Conservation (phyloP, 805 yeast species). For the Kodamaea sagamina region DNA sequence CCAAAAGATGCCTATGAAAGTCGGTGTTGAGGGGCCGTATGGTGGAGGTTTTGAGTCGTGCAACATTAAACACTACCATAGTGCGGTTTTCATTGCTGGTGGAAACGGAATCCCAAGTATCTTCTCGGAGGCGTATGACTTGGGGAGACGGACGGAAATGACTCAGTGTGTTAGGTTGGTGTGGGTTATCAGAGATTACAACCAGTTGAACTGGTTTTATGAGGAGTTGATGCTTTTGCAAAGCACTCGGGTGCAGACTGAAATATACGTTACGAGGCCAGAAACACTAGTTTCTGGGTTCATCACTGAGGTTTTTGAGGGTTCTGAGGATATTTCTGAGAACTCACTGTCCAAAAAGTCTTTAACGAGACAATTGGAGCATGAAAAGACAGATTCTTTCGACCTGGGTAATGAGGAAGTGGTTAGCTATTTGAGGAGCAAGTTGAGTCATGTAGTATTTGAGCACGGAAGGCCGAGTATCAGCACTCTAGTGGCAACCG, state of each 20-base stretch:
- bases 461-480: constrained; percentile 47
- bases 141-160: constrained; percentile 17
- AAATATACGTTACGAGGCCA: constrained; percentile 34
- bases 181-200: constrained; percentile 63
- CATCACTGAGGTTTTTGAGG: neutral
- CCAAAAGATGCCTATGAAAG: constrained; percentile 26
- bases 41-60: constrained; percentile 20
- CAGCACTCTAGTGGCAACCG: constrained; percentile 36
- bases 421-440: neutral
- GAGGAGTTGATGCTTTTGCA: constrained; percentile 39
- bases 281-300: neutral
- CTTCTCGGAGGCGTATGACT: constrained; percentile 31
- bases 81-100: constrained; percentile 37
- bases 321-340: neutral
- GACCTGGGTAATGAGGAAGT: neutral
- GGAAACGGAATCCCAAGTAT: constrained; percentile 45
- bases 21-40: constrained; percentile 42
- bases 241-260: constrained; percentile 29
- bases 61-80: constrained; percentile 25
- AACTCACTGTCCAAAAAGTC: neutral
- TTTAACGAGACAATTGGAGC: neutral
- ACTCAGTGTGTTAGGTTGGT: constrained; percentile 31
- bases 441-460: constrained; percentile 17
- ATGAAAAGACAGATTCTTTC: neutral
- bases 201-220: constrained; percentile 50